phyloP scores from a whole-genome alignment of 1,139 yeast species.

The Yamadazyma blattariae region DNA sequence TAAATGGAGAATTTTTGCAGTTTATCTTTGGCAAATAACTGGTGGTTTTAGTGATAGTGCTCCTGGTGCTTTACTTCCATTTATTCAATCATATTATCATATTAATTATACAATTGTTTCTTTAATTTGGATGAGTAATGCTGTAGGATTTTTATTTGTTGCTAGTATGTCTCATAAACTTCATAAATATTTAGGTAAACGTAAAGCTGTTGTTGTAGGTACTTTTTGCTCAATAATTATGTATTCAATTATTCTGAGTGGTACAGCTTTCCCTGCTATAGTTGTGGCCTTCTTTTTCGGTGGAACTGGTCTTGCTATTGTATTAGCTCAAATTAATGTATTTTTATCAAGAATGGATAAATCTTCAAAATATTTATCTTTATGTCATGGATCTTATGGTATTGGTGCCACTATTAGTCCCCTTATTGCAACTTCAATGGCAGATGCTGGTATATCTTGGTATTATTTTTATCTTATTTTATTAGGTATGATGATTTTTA shows the following conservation, averaged over 20 bases:
- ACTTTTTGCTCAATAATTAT: conserved; percentile 31
- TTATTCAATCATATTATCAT: conserved; percentile 34
- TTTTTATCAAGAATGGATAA: conserved; percentile 50
- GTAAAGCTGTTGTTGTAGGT: conserved; percentile 36
- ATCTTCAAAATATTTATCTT: conserved; percentile 49
- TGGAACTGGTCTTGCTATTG: conserved; percentile 59
- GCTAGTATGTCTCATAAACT: conserved; percentile 40
- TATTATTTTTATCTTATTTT: conserved; percentile 50
- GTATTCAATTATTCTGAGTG: conserved; percentile 40
- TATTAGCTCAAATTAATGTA: conserved; percentile 56
- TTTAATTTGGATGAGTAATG: conserved; percentile 45
- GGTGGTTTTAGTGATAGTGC: conserved; percentile 44
- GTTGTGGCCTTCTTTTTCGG: conserved; percentile 56
- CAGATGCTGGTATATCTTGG: conserved; percentile 50
- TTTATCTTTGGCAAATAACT: conserved; percentile 40
- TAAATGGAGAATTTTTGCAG: conserved; percentile 37
- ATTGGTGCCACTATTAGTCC: conserved; percentile 64
- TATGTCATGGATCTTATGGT: conserved; percentile 61
- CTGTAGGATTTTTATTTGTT: conserved; percentile 41
- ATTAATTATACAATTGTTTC: conserved; percentile 40
- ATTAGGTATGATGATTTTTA: conserved; percentile 33
- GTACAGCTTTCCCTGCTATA: conserved; percentile 35
- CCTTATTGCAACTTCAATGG: conserved; percentile 53
- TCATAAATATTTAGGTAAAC: conserved; percentile 40
- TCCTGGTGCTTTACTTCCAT: conserved; percentile 47